Percentiles rank a stretch among this genome's conserved stretches.
Evolutionary conservation across 345 rosid genomes (phyloP).

Genomic region (Eucalyptus albens): DNA sequence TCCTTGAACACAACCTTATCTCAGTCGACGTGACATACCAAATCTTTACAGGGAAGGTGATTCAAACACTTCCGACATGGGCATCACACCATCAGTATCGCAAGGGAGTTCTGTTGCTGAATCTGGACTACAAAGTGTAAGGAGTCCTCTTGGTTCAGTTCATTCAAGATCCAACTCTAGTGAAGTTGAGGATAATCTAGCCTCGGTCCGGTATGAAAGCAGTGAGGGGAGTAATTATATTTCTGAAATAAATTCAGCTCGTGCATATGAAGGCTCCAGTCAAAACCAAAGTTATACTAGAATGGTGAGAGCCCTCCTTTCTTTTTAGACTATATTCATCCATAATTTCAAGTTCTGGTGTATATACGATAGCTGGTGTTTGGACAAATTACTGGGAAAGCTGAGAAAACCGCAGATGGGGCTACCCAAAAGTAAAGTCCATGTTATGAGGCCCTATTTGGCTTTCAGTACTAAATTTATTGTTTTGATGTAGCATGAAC

Average conservation of each 20-base stretch:
- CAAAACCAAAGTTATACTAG: neutral
- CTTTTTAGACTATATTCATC: neutral
- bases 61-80: neutral
- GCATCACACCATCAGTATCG: neutral
- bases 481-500: neutral
- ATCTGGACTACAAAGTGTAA: neutral
- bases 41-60: conserved; percentile 2
- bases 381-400: conserved; percentile 1
- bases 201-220: neutral
- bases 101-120: neutral
- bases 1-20: neutral
- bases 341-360: neutral
- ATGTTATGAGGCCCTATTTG: neutral
- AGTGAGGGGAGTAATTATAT: neutral
- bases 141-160: neutral
- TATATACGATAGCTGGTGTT: neutral
- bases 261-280: neutral
- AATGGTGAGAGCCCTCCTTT: neutral
- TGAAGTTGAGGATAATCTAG: neutral
- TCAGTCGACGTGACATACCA: neutral
- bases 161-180: neutral
- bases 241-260: neutral
- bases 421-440: conserved; percentile 48
- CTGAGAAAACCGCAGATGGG: conserved; percentile 65
- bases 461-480: neutral